A percentile compares a stretch with the other conserved stretches of the same genome.
These are phyloP conservation scores for Trametes punicea DNA, from an alignment of 768 basidiomycete species.

Conservation along the genomic window DNA sequence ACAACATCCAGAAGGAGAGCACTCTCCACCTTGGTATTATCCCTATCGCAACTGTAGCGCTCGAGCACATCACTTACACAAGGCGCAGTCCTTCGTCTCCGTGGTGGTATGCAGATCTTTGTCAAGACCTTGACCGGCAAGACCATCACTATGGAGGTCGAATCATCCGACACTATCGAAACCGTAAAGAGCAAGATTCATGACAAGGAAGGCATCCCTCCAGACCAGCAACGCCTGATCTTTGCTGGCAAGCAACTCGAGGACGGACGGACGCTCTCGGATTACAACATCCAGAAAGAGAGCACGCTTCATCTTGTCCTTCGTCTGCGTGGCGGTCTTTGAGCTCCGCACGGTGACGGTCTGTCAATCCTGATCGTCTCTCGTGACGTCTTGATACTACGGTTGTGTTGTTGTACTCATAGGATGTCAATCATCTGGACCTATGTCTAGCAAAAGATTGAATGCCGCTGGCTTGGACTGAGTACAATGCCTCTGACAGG, in stretches of 20 bases:
- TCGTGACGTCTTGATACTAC: too few relatives aligned
- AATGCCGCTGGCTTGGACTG: too few relatives aligned
- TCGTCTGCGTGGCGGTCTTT: conserved; percentile 48
- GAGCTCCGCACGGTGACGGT: conserved; percentile 19
- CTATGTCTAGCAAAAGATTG: too few relatives aligned
- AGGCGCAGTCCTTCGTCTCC: conserved; percentile 63
- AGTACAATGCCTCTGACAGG: too few relatives aligned
- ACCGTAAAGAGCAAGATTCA: conserved; percentile 34
- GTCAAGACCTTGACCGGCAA: conserved; percentile 51
- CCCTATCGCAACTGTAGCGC: background rate
- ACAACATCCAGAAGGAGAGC: conserved; percentile 88
- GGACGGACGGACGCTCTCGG: conserved; percentile 31
- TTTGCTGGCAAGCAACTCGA: conserved; percentile 33
- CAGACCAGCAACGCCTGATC: conserved; percentile 32
- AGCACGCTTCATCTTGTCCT: conserved; percentile 35
- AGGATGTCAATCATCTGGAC: too few relatives aligned
- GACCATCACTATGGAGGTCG: conserved; percentile 56
- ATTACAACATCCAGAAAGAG: conserved; percentile 34
- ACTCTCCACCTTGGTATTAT: conserved; percentile 60
- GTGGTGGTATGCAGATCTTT: conserved; percentile 43
- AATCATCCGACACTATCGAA: conserved; percentile 32
- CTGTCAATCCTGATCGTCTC: too few relatives aligned
- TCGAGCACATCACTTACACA: background rate
- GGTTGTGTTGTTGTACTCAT: too few relatives aligned
- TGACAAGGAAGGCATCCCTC: conserved; percentile 33